phyloP scores from a whole-genome alignment of 192 early-diverging fungal genomes.

The Dissophora ornata region DNA sequence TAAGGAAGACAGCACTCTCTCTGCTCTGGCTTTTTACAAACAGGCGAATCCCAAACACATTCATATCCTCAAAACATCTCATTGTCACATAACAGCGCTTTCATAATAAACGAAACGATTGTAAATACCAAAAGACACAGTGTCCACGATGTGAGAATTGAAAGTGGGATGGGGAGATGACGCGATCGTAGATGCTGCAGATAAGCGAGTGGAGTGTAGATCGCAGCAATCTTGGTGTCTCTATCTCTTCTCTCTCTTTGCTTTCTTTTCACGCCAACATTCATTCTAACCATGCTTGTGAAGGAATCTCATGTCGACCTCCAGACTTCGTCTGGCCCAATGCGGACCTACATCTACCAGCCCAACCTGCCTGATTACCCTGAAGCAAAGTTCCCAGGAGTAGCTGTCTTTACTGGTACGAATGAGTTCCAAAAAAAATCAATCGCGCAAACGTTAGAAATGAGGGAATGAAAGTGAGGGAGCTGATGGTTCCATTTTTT shows the following conservation, averaged over 20 bases:
- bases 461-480: no score
- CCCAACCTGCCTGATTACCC: conserved; percentile 68
- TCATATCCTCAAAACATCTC: no score
- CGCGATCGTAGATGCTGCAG: conserved; percentile 7
- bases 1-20: no score
- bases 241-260: no score
- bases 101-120: conserved; percentile 1
- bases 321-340: conserved; percentile 55
- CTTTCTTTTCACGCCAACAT: no score
- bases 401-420: conserved; percentile 52
- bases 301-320: conserved; percentile 62
- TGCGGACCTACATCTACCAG: conserved; percentile 65
- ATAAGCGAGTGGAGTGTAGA: not conserved
- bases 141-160: not conserved
- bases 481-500: no score
- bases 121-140: conserved; percentile 1
- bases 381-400: conserved; percentile 63
- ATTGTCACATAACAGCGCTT: not conserved
- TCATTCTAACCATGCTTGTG: conserved; percentile 66
- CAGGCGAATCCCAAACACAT: no score
- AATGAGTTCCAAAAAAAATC: no score
- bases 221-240: no score
- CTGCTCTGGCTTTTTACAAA: no score
- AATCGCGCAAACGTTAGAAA: no score
- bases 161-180: not conserved